Evolutionary conservation across 1,284 basidiomycete genomes (phyloP).

Genomic region (Pseudomicrostroma phylloplanum): DNA sequence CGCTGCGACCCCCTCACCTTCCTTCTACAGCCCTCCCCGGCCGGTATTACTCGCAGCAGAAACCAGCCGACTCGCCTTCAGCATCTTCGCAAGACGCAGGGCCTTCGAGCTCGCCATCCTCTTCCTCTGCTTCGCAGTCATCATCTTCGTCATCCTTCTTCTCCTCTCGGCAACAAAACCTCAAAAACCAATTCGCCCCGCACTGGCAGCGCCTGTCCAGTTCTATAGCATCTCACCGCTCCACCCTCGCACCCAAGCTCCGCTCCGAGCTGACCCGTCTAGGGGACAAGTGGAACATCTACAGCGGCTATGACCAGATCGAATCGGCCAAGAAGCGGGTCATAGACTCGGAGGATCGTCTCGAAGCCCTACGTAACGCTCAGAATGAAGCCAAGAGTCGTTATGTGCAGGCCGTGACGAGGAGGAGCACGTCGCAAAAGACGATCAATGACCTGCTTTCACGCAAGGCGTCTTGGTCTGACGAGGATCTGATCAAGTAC

Average conservation of each 20-base stretch:
- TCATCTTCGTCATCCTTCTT: no score
- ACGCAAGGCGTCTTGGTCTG: slow-evolving; percentile 38
- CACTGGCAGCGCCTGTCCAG: neutral
- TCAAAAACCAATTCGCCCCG: no score
- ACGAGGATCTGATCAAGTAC: slow-evolving; percentile 35
- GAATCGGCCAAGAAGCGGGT: slow-evolving; percentile 1
- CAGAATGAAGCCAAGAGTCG: slow-evolving; percentile 21
- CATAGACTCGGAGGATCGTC: slow-evolving; percentile 18
- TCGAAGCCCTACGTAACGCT: slow-evolving; percentile 15
- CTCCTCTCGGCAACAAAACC: no score
- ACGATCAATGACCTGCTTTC: slow-evolving; percentile 41
- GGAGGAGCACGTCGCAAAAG: slow-evolving; percentile 31
- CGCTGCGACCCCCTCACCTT: no score
- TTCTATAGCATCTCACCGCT: slow-evolving; percentile 2
- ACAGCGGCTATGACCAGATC: slow-evolving; percentile 1
- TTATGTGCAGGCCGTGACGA: slow-evolving; percentile 32
- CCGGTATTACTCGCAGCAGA: no score
- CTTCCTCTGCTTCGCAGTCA: no score
- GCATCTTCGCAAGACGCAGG: no score
- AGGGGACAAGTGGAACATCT: slow-evolving; percentile 5
- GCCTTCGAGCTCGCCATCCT: no score
- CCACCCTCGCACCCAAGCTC: neutral
- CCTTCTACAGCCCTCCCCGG: no score
- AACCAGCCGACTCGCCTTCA: no score
- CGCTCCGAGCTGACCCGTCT: slow-evolving; percentile 3